Percentiles rank a stretch among this genome's conserved stretches.
phyloP scores from a whole-genome alignment of 225 moss, liverwort and hornwort species.

The Sphagnum tenellum region DNA sequence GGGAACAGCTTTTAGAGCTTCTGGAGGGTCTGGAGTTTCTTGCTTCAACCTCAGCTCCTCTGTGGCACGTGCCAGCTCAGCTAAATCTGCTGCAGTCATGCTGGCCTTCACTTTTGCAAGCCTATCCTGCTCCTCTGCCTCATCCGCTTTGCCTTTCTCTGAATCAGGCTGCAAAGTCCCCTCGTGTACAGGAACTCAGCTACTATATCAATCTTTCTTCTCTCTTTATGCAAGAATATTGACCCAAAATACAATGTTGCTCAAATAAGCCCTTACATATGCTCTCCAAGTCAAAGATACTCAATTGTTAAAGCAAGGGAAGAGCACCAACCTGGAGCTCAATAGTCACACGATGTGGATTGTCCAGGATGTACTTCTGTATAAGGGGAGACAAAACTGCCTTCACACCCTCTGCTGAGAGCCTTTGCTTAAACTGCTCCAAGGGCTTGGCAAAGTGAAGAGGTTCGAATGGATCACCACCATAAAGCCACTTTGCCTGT shows the following conservation, averaged over 20 bases:
- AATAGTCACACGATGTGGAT: constrained; percentile 83
- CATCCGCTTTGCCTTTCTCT: constrained; percentile 78
- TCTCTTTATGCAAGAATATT: no score
- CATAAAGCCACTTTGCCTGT: constrained; percentile 96
- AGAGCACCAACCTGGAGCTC: constrained; percentile 66
- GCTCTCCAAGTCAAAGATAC: no score
- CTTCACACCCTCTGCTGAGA: constrained; percentile 74
- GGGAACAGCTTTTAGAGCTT: constrained; percentile 86
- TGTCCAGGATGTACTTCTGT: constrained; percentile 73
- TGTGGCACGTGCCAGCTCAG: constrained; percentile 82
- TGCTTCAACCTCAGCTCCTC: constrained; percentile 86
- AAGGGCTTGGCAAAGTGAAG: constrained; percentile 92
- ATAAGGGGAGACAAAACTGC: constrained; percentile 96
- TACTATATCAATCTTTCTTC: no score
- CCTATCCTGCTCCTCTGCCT: constrained; percentile 78
- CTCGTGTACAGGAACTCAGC: no score
- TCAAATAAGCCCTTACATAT: no score
- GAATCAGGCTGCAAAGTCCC: constrained; percentile 59
- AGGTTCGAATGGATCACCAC: constrained; percentile 96
- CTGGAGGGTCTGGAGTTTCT: constrained; percentile 91
- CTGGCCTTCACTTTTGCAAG: constrained; percentile 67
- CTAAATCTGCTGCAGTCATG: constrained; percentile 84
- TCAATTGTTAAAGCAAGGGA: background rate
- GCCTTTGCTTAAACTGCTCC: constrained; percentile 78
- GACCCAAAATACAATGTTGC: no score